A percentile compares a stretch with the other conserved stretches of the same genome.
These are phyloP conservation scores for Bjerkandera adusta DNA, from an alignment of 1,284 basidiomycete species.

Conservation along the genomic window DNA sequence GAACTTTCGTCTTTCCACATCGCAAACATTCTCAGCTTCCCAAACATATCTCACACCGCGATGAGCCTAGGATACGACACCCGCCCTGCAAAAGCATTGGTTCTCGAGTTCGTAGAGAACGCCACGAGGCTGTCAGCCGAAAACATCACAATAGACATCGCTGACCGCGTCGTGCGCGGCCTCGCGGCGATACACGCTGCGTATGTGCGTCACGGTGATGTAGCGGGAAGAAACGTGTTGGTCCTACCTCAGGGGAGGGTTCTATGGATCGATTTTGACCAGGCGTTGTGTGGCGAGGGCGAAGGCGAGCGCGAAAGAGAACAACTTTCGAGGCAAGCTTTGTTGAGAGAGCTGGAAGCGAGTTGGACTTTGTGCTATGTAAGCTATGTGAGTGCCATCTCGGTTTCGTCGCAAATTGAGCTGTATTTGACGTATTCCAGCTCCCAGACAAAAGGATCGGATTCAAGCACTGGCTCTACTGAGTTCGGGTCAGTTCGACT, in stretches of 20 bases:
- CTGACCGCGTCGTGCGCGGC: background rate
- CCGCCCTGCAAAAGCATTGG: background rate
- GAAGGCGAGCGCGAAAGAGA: background rate
- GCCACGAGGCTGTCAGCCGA: background rate
- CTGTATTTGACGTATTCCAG: background rate
- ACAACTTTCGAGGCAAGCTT: background rate
- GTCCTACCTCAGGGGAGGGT: background rate
- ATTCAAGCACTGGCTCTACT: background rate
- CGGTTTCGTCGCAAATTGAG: background rate
- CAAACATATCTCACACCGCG: too few species aligned
- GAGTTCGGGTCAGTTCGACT: too few species aligned
- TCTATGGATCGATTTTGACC: constrained; percentile 3
- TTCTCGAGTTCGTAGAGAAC: background rate
- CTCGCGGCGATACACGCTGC: background rate
- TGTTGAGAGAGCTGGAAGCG: background rate
- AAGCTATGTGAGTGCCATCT: background rate
- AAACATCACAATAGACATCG: background rate
- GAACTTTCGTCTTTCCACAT: too few species aligned
- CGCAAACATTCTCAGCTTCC: too few species aligned
- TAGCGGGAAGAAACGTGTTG: background rate
- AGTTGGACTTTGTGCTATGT: background rate
- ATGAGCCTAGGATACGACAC: too few species aligned
- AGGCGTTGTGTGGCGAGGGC: background rate
- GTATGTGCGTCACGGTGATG: constrained; percentile 2
- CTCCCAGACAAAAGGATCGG: constrained; percentile 2